Base-by-base conservation (phyloP, 371 early-diverging fungal genomes). In the Funneliformis caledonium region DNA sequence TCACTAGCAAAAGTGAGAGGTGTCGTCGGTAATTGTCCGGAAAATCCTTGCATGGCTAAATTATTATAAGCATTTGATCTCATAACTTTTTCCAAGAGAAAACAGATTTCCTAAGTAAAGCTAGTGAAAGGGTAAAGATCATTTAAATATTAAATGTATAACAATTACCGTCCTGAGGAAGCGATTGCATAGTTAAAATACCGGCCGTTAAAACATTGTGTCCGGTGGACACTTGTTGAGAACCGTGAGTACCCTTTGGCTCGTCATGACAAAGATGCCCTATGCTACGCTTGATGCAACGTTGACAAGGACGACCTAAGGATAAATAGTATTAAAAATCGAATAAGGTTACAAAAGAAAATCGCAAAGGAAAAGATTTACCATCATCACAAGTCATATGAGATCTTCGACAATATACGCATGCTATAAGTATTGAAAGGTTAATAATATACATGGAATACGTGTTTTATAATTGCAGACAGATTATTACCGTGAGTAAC, bases 281-380 rank as follows among this genome's bases (percentile, higher is more conserved):
- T 81, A 97, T 97, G 82, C 93, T 94, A 60, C 97, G 91, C 85
- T 95, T 95, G 69, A 97, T 94, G 85, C 98, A 97, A 42, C 98
- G 93, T 83, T 95, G 94, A 85, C 97, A 97, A 26, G 97, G 97
- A 26, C 97, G 92, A 56, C 92, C 93, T 92, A 74, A 19, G 65
- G 16, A 33, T 69, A 68, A 68, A 14, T 43, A 69, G 8, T 6
- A 48, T 33, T 19, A 70, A 16, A 52, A 73, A 3, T 33, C 56
- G 9, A 33, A 1, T 56, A 9, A 31, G 16, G 37, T n/a, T 16
- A 33, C 33, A 74, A 78, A 2, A 45, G 9, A 68, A 2, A 42
- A 52, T 14, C 5, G 16, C 4, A 52, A 19, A 56, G 11, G 11
- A 79, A 26, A 26, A 47, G 16, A 68, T 82, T 78, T 87, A 91